Percentiles rank a stretch among this genome's conserved stretches.
These are phyloP conservation scores for Lachnellula hyalina DNA, from an alignment of 2,329 filamentous ascomycete genomes.

Conservation along the genomic window DNA sequence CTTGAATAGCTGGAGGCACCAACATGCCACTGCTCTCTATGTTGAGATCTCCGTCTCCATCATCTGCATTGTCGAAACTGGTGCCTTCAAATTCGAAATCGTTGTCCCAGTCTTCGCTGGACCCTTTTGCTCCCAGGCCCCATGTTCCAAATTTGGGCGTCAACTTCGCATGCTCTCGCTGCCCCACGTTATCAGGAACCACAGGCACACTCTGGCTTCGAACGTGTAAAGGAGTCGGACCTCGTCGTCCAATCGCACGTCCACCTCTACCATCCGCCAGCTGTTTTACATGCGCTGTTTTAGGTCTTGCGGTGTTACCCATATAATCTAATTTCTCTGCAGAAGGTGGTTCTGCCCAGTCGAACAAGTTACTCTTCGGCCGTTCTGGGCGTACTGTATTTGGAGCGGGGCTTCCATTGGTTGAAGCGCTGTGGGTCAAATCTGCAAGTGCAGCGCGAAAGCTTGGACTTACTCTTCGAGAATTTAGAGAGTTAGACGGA, in stretches of 20 bases:
- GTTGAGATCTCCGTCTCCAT: conserved; percentile 37
- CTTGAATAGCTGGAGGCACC: conserved; percentile 75
- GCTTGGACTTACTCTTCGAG: conserved; percentile 47
- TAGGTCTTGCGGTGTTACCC: conserved; percentile 58
- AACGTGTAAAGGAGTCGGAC: conserved; percentile 61
- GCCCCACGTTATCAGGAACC: conserved; percentile 53
- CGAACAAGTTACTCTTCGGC: conserved; percentile 66
- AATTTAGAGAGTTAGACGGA: conserved; percentile 49
- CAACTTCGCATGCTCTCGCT: conserved; percentile 48
- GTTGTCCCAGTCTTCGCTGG: conserved; percentile 84
- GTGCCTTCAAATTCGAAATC: conserved; percentile 67
- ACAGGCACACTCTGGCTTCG: conserved; percentile 78
- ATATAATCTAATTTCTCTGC: conserved; percentile 57
- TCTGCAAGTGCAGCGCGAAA: conserved; percentile 49
- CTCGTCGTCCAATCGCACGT: conserved; percentile 60
- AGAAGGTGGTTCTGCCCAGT: conserved; percentile 65
- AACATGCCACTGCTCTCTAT: conserved; percentile 48
- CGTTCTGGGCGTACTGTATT: conserved; percentile 50
- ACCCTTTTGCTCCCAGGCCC: conserved; percentile 72
- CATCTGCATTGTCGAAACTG: conserved; percentile 33
- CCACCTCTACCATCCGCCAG: conserved; percentile 66
- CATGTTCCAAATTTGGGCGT: conserved; percentile 73
- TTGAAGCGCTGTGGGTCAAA: conserved; percentile 44
- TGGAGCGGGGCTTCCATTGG: conserved; percentile 29
- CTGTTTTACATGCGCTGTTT: conserved; percentile 73